Conservation (phyloP, 2,329 filamentous ascomycete genomes). For the Emergomyces orientalis region DNA sequence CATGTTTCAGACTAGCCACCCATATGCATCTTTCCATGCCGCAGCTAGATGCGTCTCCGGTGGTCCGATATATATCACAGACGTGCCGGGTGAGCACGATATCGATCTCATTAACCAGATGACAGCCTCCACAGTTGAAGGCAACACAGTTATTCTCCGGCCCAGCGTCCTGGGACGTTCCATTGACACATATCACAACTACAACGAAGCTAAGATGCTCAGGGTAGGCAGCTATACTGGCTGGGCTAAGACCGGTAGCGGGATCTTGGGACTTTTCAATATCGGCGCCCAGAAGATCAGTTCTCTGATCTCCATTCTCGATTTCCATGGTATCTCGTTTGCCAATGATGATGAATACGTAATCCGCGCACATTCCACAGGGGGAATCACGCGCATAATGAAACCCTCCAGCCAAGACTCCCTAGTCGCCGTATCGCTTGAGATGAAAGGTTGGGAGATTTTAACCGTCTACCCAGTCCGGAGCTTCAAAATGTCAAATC, state of each 20-base stretch:
- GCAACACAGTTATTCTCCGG: conserved; percentile 69
- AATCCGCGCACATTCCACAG: conserved; percentile 61
- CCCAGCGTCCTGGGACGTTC: conserved; percentile 66
- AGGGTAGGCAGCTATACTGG: conserved; percentile 74
- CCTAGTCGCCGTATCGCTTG: conserved; percentile 55
- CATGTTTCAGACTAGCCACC: conserved; percentile 60
- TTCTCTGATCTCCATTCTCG: conserved; percentile 60
- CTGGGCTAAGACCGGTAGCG: conserved; percentile 55
- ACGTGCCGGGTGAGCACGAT: conserved; percentile 74
- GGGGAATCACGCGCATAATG: conserved; percentile 44
- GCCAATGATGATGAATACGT: conserved; percentile 51
- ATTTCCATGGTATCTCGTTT: conserved; percentile 61
- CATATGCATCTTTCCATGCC: conserved; percentile 74
- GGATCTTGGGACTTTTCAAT: conserved; percentile 80
- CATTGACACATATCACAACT: conserved; percentile 63
- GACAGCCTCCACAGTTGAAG: conserved; percentile 61
- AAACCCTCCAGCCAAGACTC: conserved; percentile 28
- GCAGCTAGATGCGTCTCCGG: conserved; percentile 83
- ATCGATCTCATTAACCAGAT: conserved; percentile 67
- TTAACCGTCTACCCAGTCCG: conserved; percentile 62
- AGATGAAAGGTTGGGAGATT: conserved; percentile 65
- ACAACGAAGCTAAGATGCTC: conserved; percentile 62
- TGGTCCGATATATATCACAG: conserved; percentile 90
- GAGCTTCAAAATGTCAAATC: conserved; percentile 38
- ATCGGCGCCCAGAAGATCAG: conserved; percentile 52